Conservation (phyloP, 116 monocot species). For the Dioscorea cayenensis region DNA sequence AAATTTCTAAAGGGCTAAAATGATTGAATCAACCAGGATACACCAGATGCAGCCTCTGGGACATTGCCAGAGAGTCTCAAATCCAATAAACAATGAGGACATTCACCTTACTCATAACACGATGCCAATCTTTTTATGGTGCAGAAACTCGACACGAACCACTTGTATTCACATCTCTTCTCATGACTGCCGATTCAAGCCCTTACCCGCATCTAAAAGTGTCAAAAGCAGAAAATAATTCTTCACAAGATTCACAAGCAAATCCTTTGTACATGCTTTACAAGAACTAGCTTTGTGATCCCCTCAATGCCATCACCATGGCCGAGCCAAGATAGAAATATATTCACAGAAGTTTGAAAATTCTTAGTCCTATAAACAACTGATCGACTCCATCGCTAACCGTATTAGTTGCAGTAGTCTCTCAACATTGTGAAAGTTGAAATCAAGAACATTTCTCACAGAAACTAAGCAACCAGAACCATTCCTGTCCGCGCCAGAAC, state of each 20-base stretch:
- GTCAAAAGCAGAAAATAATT: background rate
- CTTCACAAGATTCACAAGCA: background rate
- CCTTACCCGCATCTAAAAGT: background rate
- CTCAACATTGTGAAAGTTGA: slow-evolving; percentile 74
- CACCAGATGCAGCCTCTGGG: background rate
- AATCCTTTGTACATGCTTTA: background rate
- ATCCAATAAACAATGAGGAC: background rate
- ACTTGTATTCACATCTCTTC: background rate
- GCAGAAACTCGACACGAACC: background rate
- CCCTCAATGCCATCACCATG: background rate
- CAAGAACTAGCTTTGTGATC: background rate
- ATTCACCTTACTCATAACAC: background rate
- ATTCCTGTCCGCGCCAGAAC: slow-evolving; percentile 27
- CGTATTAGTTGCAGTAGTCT: slow-evolving; percentile 68
- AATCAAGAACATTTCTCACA: slow-evolving; percentile 70
- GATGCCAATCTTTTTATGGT: background rate
- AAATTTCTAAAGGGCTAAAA: background rate
- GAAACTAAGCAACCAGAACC: slow-evolving; percentile 41
- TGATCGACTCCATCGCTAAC: slow-evolving; percentile 62
- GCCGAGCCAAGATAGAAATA: background rate
- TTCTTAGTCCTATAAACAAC: slow-evolving; percentile 18
- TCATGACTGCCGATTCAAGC: background rate
- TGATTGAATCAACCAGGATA: background rate
- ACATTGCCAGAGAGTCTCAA: background rate
- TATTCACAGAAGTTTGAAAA: background rate